phyloP scores from a whole-genome alignment of 257 asterid species.

The Parsonsia alboflavescens region DNA sequence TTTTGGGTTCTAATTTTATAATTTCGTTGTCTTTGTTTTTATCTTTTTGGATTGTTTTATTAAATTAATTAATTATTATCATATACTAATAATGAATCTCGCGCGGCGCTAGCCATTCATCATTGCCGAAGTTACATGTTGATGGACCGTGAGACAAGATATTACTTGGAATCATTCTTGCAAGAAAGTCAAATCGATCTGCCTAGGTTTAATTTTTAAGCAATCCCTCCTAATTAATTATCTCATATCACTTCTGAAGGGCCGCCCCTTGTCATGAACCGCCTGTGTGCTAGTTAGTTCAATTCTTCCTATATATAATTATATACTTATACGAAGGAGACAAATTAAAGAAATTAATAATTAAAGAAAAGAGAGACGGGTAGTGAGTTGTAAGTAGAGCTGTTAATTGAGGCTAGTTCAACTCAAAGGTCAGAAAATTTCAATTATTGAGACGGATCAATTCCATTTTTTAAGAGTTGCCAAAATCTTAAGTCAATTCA shows the following conservation, averaged over 20 bases:
- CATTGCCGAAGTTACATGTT: not conserved
- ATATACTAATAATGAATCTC: not conserved
- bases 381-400: too few relatives aligned
- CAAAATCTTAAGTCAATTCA: too few relatives aligned
- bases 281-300: not conserved
- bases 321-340: not conserved
- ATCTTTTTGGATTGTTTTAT: not conserved
- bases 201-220: not conserved
- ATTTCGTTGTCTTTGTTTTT: not conserved
- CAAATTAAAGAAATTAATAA: too few relatives aligned
- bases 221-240: not conserved
- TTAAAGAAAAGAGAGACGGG: not conserved
- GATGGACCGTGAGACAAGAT: not conserved
- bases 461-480: too few relatives aligned
- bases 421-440: too few relatives aligned
- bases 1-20: not conserved
- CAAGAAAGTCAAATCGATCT: constrained; percentile 1
- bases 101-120: not conserved
- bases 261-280: not conserved
- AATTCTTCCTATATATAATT: not conserved
- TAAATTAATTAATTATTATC: not conserved
- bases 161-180: not conserved
- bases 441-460: too few relatives aligned
- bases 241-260: not conserved
- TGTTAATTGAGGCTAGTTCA: too few relatives aligned